A percentile compares a stretch with the other conserved stretches of the same genome.
phyloP scores from a whole-genome alignment of 805 yeast genomes.

The Yarrowia hollandica region DNA sequence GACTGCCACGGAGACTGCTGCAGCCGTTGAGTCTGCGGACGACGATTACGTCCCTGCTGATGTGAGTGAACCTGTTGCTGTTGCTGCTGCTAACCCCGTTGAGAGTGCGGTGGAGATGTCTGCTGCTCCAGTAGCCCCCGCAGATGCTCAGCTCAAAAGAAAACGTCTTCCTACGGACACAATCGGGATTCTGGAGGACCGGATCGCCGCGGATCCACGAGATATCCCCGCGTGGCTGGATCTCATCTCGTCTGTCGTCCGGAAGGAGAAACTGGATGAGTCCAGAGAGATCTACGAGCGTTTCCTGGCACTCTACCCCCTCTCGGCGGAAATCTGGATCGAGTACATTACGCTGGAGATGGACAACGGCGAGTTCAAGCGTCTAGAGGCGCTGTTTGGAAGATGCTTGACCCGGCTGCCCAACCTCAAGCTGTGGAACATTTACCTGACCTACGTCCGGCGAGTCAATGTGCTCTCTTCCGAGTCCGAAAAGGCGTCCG shows the following conservation, averaged over 20 bases:
- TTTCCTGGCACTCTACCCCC: constrained; percentile 65
- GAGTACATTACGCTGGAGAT: constrained; percentile 65
- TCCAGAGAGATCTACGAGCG: constrained; percentile 59
- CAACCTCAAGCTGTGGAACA: constrained; percentile 69
- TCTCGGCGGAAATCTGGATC: constrained; percentile 72
- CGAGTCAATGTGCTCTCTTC: constrained; percentile 61
- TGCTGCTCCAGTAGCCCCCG: no score
- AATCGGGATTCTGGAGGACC: constrained; percentile 60
- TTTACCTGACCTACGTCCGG: constrained; percentile 77
- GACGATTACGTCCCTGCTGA: constrained; percentile 9
- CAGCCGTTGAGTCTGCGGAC: not conserved
- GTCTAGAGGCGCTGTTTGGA: constrained; percentile 65
- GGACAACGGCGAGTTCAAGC: constrained; percentile 61
- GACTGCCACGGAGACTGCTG: no score
- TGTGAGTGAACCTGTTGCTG: not conserved
- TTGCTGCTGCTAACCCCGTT: not conserved
- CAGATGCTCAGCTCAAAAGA: constrained; percentile 25
- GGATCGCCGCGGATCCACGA: constrained; percentile 52
- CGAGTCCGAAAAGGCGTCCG: constrained; percentile 67
- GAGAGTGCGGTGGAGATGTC: no score
- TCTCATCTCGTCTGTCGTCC: constrained; percentile 51
- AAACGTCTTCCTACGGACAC: constrained; percentile 48
- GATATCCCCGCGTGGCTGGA: constrained; percentile 59
- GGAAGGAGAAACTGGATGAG: constrained; percentile 59
- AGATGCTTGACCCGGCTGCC: constrained; percentile 61